Percentiles rank a stretch among this genome's conserved stretches.
These are phyloP conservation scores for Aaosphaeria arxii DNA, from an alignment of 2,329 filamentous ascomycete genomes.

Conservation along the genomic window DNA sequence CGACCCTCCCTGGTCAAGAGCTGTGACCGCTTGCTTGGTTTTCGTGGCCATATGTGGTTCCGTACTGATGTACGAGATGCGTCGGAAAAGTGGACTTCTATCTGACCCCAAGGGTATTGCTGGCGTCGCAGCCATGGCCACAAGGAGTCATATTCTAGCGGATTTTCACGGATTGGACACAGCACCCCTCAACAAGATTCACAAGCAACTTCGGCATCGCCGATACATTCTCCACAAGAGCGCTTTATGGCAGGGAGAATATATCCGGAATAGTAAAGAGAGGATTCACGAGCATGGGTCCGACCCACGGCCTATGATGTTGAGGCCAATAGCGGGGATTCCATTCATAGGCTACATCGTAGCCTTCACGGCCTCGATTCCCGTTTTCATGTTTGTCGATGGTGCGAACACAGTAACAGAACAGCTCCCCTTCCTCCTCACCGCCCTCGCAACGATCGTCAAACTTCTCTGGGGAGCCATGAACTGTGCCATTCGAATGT, in stretches of 20 bases:
- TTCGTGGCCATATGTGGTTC: conserved; percentile 59
- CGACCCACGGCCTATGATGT: conserved; percentile 65
- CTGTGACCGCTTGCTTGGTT: conserved; percentile 56
- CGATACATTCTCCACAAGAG: conserved; percentile 70
- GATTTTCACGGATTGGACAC: conserved; percentile 73
- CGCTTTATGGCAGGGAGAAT: conserved; percentile 63
- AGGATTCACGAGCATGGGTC: conserved; percentile 45
- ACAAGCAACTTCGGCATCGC: conserved; percentile 62
- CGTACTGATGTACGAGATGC: conserved; percentile 59
- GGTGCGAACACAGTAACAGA: conserved; percentile 55
- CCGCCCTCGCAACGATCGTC: conserved; percentile 62
- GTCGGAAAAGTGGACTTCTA: conserved; percentile 62
- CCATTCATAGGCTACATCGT: conserved; percentile 60
- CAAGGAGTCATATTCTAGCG: conserved; percentile 68
- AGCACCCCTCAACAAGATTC: conserved; percentile 64
- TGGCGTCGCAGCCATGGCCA: conserved; percentile 72
- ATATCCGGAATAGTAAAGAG: conserved; percentile 48
- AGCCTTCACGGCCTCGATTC: conserved; percentile 57
- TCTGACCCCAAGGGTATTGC: conserved; percentile 71
- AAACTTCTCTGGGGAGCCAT: conserved; percentile 68
- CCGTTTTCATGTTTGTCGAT: conserved; percentile 60
- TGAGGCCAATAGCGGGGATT: conserved; percentile 58
- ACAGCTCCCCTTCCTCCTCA: conserved; percentile 64
- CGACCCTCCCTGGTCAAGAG: conserved; percentile 58
- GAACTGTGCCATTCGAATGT: conserved; percentile 68